Evolutionary conservation across 495 filamentous ascomycete species (phyloP).

Genomic region (Tetracladium setigerum): DNA sequence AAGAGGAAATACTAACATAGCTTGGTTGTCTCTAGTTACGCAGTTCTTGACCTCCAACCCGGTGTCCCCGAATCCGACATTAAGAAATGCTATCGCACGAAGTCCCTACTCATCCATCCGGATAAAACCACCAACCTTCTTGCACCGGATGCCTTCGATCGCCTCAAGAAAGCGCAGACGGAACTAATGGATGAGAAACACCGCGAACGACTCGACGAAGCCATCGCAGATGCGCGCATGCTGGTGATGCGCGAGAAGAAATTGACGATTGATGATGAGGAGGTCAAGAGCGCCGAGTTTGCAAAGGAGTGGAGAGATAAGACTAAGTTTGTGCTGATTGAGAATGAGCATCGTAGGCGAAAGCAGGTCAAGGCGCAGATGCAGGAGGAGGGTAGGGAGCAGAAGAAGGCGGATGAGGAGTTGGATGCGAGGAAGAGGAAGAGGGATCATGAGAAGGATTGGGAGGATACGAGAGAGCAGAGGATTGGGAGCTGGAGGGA

Average conservation of each 20-base stretch:
- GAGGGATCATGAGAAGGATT: slow-evolving; percentile 83
- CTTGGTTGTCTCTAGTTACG: slow-evolving; percentile 57
- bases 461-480: slow-evolving; percentile 87
- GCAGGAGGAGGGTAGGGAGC: slow-evolving; percentile 92
- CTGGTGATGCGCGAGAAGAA: slow-evolving; percentile 90
- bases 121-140: slow-evolving; percentile 91
- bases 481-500: slow-evolving; percentile 92
- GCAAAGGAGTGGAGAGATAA: slow-evolving; percentile 81
- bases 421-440: slow-evolving; percentile 81
- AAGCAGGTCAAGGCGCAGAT: slow-evolving; percentile 88
- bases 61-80: slow-evolving; percentile 95
- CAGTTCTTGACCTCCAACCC: slow-evolving; percentile 91
- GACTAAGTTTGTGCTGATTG: slow-evolving; percentile 84
- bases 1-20: not conserved
- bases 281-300: slow-evolving; percentile 77
- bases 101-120: slow-evolving; percentile 96
- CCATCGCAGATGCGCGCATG: slow-evolving; percentile 91
- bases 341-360: slow-evolving; percentile 78
- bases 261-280: slow-evolving; percentile 79
- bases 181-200: slow-evolving; percentile 91
- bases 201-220: slow-evolving; percentile 80
- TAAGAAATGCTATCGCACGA: slow-evolving; percentile 86
- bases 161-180: slow-evolving; percentile 88
- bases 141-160: slow-evolving; percentile 94
- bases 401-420: slow-evolving; percentile 83